phyloP scores from a whole-genome alignment of 2,329 filamentous ascomycete species.

The Pyrenophora tritici-repentis region DNA sequence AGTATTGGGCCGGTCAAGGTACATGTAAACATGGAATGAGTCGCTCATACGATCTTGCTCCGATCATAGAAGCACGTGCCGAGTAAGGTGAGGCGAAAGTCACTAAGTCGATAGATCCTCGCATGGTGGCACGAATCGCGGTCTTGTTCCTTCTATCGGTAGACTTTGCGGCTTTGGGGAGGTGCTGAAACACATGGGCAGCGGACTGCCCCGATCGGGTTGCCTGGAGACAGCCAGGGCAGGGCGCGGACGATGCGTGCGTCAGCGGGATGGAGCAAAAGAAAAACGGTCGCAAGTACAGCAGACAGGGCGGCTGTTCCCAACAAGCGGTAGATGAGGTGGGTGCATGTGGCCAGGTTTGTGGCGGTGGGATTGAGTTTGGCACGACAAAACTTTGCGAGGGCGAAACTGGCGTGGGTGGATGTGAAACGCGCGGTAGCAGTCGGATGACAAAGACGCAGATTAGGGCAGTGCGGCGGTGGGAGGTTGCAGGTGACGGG shows the following conservation, averaged over 20 bases:
- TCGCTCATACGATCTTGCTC: constrained; percentile 2
- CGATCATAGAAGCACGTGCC: constrained; percentile 17
- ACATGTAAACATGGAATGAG: constrained; percentile 8
- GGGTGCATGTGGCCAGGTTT: constrained; percentile 6
- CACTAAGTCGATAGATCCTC: constrained; percentile 17
- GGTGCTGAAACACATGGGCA: constrained; percentile 20
- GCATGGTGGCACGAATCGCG: constrained; percentile 14
- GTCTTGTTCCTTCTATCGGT: constrained; percentile 13
- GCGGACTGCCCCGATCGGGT: constrained; percentile 15
- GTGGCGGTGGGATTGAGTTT: constrained; percentile 2
- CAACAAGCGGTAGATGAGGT: constrained; percentile 9
- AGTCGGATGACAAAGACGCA: constrained; percentile 20
- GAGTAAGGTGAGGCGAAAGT: constrained; percentile 3
- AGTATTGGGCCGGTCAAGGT: background rate
- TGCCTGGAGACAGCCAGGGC: constrained; percentile 9
- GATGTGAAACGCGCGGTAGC: constrained; percentile 19
- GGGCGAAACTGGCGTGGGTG: constrained; percentile 18
- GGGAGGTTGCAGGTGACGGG: background rate
- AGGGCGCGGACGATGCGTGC: constrained; percentile 2
- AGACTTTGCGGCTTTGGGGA: constrained; percentile 3
- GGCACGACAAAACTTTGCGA: constrained; percentile 5
- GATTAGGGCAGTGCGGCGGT: constrained; percentile 24
- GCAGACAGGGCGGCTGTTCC: constrained; percentile 7
- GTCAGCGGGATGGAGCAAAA: background rate
- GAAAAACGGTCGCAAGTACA: constrained; percentile 6